A percentile compares a stretch with the other conserved stretches of the same genome.
These are phyloP conservation scores for Pseudonitzschia pungens DNA, from an alignment of 108 stramenopile genomes.

Conservation along the genomic window DNA sequence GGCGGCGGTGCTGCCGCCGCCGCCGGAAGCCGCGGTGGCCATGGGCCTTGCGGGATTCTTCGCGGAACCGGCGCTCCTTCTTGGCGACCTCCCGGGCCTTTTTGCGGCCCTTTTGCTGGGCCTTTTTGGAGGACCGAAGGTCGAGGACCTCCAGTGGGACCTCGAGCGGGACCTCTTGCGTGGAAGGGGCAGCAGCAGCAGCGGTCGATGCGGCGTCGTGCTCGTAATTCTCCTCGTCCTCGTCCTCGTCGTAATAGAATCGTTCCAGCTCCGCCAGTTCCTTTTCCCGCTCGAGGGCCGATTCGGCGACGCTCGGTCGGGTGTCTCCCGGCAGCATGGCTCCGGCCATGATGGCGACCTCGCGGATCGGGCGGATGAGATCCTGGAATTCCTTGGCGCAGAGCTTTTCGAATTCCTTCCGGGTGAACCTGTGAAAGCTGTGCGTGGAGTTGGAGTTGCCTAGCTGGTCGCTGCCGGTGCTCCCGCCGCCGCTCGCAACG, in stretches of 20 bases:
- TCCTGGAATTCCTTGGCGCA: constrained; percentile 64
- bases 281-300: constrained; percentile 62
- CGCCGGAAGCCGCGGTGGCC: neutral
- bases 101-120: constrained; percentile 76
- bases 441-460: constrained; percentile 31
- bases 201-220: constrained; percentile 19
- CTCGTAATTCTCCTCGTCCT: constrained; percentile 19
- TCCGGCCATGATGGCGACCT: constrained; percentile 83
- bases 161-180: constrained; percentile 14
- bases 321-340: constrained; percentile 84
- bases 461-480: constrained; percentile 5
- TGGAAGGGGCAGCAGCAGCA: too few relatives aligned
- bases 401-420: constrained; percentile 62
- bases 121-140: constrained; percentile 64
- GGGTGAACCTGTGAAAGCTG: constrained; percentile 41
- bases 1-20: constrained; percentile 3
- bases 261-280: constrained; percentile 32
- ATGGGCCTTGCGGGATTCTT: constrained; percentile 57
- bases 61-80: constrained; percentile 62
- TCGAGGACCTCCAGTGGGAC: constrained; percentile 34
- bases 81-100: constrained; percentile 63
- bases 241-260: constrained; percentile 50
- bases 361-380: constrained; percentile 72
- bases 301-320: constrained; percentile 61
- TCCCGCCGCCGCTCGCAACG: constrained; percentile 1